These are phyloP conservation scores for Penicillium freii DNA, from an alignment of 2,329 filamentous ascomycete genomes.

Conservation along the genomic window DNA sequence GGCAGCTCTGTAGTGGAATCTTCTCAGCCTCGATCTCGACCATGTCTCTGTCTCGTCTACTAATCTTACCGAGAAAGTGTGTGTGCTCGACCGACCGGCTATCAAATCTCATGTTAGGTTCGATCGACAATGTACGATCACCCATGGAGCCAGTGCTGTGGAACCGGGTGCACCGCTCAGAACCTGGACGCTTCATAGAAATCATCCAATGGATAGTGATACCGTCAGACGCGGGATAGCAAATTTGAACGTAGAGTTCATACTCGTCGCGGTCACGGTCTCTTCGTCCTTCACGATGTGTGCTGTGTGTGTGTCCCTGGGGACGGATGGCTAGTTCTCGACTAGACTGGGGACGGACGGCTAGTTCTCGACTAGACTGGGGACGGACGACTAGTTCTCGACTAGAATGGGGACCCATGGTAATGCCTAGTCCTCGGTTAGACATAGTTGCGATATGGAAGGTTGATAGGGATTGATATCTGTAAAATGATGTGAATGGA, in stretches of 20 bases:
- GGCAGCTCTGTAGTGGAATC: background rate
- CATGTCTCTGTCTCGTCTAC: background rate
- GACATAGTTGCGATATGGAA: background rate
- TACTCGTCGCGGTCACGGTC: background rate
- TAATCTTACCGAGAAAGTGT: background rate
- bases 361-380: background rate
- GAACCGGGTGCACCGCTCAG: background rate
- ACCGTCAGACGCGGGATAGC: background rate
- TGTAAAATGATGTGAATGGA: background rate
- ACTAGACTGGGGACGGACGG: background rate
- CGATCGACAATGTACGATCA: background rate
- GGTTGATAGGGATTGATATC: background rate
- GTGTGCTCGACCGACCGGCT: background rate
- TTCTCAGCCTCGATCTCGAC: background rate
- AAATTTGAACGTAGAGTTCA: conserved; percentile 1
- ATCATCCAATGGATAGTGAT: conserved; percentile 1
- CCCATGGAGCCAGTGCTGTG: background rate
- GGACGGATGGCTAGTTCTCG: background rate
- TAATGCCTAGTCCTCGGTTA: background rate
- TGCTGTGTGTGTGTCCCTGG: background rate
- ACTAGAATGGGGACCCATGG: background rate
- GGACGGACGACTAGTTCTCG: background rate
- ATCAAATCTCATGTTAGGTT: background rate
- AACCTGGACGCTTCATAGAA: background rate
- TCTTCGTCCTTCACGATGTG: background rate